phyloP scores from a whole-genome alignment of 2,329 filamentous ascomycete species.

The Aureobasidium namibiae region DNA sequence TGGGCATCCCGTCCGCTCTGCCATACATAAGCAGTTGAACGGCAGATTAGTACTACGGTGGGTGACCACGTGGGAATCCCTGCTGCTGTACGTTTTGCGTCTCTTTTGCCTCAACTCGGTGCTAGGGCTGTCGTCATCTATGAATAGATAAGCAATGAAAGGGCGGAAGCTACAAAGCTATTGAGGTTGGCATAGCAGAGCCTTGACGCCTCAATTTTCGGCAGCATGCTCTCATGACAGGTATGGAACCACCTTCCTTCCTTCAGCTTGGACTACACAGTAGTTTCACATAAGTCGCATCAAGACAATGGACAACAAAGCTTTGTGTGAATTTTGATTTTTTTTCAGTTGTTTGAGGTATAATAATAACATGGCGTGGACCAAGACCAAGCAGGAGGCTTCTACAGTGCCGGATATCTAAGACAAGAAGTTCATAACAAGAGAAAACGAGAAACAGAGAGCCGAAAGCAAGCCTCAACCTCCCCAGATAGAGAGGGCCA shows the following conservation, averaged over 20 bases:
- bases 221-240: not conserved
- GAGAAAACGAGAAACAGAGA: not conserved
- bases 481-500: not conserved
- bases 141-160: not conserved
- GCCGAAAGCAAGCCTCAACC: not conserved
- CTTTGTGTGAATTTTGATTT: not conserved
- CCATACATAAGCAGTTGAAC: slow-evolving; percentile 2
- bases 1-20: slow-evolving; percentile 2
- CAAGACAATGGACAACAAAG: not conserved
- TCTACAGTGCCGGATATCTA: slow-evolving; percentile 1
- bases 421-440: not conserved
- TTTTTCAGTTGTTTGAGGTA: not conserved
- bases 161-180: not conserved
- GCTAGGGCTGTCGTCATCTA: too few relatives aligned
- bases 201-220: not conserved
- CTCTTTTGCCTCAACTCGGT: too few relatives aligned
- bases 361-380: not conserved
- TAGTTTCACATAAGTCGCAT: not conserved
- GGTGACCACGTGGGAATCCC: not conserved
- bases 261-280: not conserved
- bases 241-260: not conserved
- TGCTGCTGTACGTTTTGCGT: not conserved
- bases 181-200: too few relatives aligned
- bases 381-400: not conserved
- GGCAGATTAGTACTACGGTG: not conserved